Evolutionary conservation across 257 asterid genomes (phyloP), one percentile per base, ranked within the genome.

Genomic region (Vinca minor): DNA sequence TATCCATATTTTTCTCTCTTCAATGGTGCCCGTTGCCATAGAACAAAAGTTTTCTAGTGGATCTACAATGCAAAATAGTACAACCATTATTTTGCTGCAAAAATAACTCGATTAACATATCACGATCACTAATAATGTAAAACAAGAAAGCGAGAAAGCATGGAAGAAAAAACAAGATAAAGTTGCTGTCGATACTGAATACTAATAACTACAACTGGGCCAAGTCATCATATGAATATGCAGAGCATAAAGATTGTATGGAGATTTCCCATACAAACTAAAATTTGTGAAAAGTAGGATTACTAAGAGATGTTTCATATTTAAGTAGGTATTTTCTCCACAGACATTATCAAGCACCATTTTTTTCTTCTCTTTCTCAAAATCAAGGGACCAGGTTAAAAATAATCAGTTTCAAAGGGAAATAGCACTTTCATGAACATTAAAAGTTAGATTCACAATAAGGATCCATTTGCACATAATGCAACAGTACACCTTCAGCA

Each of bases 1-100:
- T 63, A 69, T 67, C 98, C 98, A 92, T 81, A 72, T 65, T 66
- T 62, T 77, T 76, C 85, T 85, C 84, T 87, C 98, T 69, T 87
- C 95, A 23, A 29, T 53, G 65, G 78, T 78, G 64, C 86, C 98
- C 55, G 49, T 68, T 65, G 91, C 84, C 95, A 92, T 73, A 47
- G 83, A 77, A 83, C 95, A 92, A 72, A 87, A 83, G 76, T 80
- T 85, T 68, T 77, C 75, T 47, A 26, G 52, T 59, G 69, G 81
- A 75, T 79, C 98, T 92, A 80, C 69, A 79, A 66, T 74, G 62
- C 65, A 81, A 77, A 52, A 62, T 36, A 67, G 42, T 32, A 47
- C 38, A 62, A 56, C 14, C 18, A 77, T 81, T 54, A 74, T 1
- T 59, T n/a, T n/a, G n/a, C 7, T n/a, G 53, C 8, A n/a, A 5